Evolutionary conservation across 2,329 filamentous ascomycete genomes (phyloP).

Genomic region (Ophiostoma sp.): DNA sequence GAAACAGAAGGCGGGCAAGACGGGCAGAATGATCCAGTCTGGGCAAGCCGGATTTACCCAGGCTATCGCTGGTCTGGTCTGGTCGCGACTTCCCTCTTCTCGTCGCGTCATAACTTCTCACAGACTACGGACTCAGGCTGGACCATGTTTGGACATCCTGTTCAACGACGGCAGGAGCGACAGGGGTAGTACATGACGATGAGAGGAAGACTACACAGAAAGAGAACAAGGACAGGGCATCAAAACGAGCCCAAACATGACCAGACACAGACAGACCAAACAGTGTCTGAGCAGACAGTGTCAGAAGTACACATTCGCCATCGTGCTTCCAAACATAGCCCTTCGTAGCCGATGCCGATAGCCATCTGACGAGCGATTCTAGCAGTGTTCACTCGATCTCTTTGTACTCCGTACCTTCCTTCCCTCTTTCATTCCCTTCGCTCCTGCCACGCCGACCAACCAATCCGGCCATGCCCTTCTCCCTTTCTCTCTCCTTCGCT

Average conservation of each 20-base stretch:
- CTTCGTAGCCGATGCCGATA: neutral
- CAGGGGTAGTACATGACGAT: too few relatives aligned
- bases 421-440: neutral
- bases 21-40: neutral
- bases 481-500: neutral
- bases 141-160: neutral
- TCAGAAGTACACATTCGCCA: neutral
- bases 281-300: neutral
- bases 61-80: neutral
- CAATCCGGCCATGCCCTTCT: conserved; percentile 9
- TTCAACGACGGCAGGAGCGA: neutral
- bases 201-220: neutral
- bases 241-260: neutral
- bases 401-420: neutral
- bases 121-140: neutral
- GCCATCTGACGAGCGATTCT: neutral
- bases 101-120: neutral
- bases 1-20: neutral
- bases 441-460: conserved; percentile 14
- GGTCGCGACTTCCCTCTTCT: conserved; percentile 3
- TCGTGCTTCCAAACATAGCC: neutral
- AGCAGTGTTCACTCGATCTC: neutral
- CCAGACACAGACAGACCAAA: neutral
- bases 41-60: neutral
- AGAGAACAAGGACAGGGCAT: neutral